phyloP scores from a whole-genome alignment of 2,329 filamentous ascomycete species.

The Basipetospora chlamydospora region DNA sequence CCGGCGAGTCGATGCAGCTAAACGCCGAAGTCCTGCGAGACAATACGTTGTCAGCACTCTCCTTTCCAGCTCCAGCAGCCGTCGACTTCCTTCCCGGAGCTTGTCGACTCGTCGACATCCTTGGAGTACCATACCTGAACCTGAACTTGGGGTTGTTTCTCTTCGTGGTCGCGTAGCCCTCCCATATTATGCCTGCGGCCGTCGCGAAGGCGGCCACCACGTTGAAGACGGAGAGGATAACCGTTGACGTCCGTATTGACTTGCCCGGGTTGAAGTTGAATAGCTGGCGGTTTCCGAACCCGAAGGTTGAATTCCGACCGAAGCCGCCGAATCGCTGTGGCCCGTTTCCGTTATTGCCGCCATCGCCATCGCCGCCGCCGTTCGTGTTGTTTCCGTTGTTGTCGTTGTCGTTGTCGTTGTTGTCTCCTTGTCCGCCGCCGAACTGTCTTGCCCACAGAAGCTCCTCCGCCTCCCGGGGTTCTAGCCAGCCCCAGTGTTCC shows the following conservation, averaged over 20 bases:
- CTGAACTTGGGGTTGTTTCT: constrained; percentile 23
- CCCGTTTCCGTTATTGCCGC: constrained; percentile 9
- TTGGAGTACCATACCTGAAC: constrained; percentile 22
- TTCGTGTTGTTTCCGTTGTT: neutral
- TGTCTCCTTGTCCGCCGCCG: constrained; percentile 15
- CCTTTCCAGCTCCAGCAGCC: constrained; percentile 1
- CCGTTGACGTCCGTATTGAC: constrained; percentile 45
- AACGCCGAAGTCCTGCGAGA: constrained; percentile 21
- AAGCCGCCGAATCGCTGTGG: constrained; percentile 4
- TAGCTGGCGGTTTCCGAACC: constrained; percentile 34
- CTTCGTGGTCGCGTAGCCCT: constrained; percentile 33
- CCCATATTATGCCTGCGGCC: constrained; percentile 40
- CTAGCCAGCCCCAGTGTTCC: constrained; percentile 11
- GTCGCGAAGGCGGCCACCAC: constrained; percentile 41
- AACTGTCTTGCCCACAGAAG: constrained; percentile 8
- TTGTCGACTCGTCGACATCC: too few relatives aligned
- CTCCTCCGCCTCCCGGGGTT: constrained; percentile 8
- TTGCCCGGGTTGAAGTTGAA: constrained; percentile 37
- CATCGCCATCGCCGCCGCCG: constrained; percentile 7
- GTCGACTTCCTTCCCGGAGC: neutral
- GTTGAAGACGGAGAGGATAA: constrained; percentile 48
- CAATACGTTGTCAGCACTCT: neutral
- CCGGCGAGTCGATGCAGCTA: constrained; percentile 29
- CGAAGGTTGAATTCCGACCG: constrained; percentile 26
- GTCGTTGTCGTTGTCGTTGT: constrained; percentile 10